Evolutionary conservation across 768 basidiomycete genomes (phyloP), one percentile per base, ranked within the genome.

Genomic region (Lentinula lateritia): DNA sequence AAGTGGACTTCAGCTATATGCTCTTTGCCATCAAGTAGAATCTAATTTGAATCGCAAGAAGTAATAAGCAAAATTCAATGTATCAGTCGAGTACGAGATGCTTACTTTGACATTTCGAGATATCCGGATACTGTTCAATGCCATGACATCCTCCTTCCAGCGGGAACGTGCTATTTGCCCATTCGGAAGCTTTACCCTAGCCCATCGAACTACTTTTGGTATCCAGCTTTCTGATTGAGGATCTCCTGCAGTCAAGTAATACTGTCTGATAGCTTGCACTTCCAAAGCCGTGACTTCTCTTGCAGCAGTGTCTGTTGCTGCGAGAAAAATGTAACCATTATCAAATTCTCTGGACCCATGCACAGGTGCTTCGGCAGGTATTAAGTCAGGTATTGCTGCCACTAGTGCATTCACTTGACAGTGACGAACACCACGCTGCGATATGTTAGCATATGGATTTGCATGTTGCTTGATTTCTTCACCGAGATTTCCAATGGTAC

Each of bases 71-170:
- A 39, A 6, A 39, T 39, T 6, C 38, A 39, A 13, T 6, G 38
- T 6, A 39, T n/a, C n/a, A n/a, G n/a, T n/a, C n/a, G 13, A 39
- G 38, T 39, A 6, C 7, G 38, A 46, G 28, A 23, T 45, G 12
- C n/a, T n/a, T 48, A 74, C 77, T 70, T 74, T 76, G 1, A 76
- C 69, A 64, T 73, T 74, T 6, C 72, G 59, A 9, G 74, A 61
- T 4, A 67, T 72, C 9, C 72, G 62, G 6, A 71, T 23, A 16
- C 71, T 64, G 7, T 52, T 28, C 9, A 48, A 10, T 3, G 42
- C 15, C 35, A 69, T 53, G 2, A 53, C 61, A 3, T 53, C 41
- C 50, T 78, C 77, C 45, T 69, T 72, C 70, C 68, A 77, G 0
- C 62, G 38, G 15, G 72, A 75, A 2, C 71, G 66, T 9, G 69